Conservation (phyloP, 2,329 filamentous ascomycete species). For the Microsporum audouinii region DNA sequence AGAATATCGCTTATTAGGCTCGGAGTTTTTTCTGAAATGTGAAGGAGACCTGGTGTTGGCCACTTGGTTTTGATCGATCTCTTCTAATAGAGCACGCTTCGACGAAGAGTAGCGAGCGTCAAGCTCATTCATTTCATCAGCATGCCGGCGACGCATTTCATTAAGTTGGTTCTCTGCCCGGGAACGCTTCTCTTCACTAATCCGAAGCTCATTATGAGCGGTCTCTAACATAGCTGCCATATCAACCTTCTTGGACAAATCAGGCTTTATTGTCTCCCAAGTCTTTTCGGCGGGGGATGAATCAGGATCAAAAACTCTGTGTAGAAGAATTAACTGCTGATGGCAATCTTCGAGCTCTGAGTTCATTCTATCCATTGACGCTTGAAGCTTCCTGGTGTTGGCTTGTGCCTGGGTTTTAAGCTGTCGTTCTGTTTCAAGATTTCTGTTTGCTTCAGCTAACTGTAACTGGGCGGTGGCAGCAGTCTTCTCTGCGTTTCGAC, state of each 20-base stretch:
- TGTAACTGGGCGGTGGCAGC: slow-evolving; percentile 70
- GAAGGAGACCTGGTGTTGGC: slow-evolving; percentile 61
- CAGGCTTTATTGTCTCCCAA: slow-evolving; percentile 57
- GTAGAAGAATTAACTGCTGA: slow-evolving; percentile 65
- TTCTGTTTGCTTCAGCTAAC: slow-evolving; percentile 78
- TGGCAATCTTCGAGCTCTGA: slow-evolving; percentile 71
- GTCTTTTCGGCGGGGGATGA: slow-evolving; percentile 52
- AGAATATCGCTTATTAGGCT: slow-evolving; percentile 53
- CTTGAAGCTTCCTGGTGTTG: slow-evolving; percentile 70
- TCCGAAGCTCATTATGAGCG: slow-evolving; percentile 73
- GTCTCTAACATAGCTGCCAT: slow-evolving; percentile 77
- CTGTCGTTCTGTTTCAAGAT: slow-evolving; percentile 80
- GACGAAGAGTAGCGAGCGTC: slow-evolving; percentile 51
- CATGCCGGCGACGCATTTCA: slow-evolving; percentile 62
- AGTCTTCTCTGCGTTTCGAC: slow-evolving; percentile 78
- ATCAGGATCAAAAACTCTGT: slow-evolving; percentile 77
- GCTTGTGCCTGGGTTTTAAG: slow-evolving; percentile 73
- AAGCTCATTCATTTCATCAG: slow-evolving; percentile 57
- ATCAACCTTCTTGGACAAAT: slow-evolving; percentile 57
- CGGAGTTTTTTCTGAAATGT: slow-evolving; percentile 52
- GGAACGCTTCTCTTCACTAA: slow-evolving; percentile 67
- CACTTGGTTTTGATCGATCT: slow-evolving; percentile 74
- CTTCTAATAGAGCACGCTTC: slow-evolving; percentile 67
- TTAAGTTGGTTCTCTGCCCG: slow-evolving; percentile 74
- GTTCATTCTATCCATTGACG: slow-evolving; percentile 65